Evolutionary conservation across 2,329 filamentous ascomycete species (phyloP), one percentile per base, ranked within the genome.

Genomic region (Lecanosticta acicola): DNA sequence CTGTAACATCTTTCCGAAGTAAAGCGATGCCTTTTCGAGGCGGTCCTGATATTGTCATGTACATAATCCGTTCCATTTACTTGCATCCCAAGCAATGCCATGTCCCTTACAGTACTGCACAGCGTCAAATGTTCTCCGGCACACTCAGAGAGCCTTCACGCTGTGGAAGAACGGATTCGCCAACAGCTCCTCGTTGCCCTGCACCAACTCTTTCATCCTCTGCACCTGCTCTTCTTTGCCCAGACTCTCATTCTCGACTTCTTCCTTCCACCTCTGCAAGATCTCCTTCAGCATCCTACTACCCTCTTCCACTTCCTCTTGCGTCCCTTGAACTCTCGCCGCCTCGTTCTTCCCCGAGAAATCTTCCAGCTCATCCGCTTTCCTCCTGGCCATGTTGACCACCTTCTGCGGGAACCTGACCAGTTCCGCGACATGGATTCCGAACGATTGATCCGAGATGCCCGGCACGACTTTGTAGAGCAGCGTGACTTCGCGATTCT

Each of bases 371-470:
- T 98, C 94, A 66, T 97, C 93, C 0, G 93, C 93, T 72, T 98
- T 98, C 58, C 93, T 81, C 71, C 94, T 94, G n/a, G 93, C 93
- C 94, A 98, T 98, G 54, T 89, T 88, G 50, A 98, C 86, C 13
- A 98, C 94, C 71, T 98, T 98, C 58, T 88, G 84, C 0, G 93
- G 93, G 71, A 98, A 98, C 36, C 90, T 82, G 16, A 98, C 93
- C 4, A 98, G 78, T 71, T 98, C 93, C 1, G 93, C 93, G 11
- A 98, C 94, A 68, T 98, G 93, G 59, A 98, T 98, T 59, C 93
- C 93, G 66, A 98, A 98, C 48, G 85, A 93, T 71, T 98, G 93
- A 67, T 98, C 93, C 64, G 89, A 96, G 58, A 98, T 85, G 39
- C 93, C 93, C 0, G 87, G 87, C 62, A 94, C 87, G 29, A 98